Evolutionary conservation across 345 rosid genomes (phyloP).

Genomic region (Citrus trifoliata): DNA sequence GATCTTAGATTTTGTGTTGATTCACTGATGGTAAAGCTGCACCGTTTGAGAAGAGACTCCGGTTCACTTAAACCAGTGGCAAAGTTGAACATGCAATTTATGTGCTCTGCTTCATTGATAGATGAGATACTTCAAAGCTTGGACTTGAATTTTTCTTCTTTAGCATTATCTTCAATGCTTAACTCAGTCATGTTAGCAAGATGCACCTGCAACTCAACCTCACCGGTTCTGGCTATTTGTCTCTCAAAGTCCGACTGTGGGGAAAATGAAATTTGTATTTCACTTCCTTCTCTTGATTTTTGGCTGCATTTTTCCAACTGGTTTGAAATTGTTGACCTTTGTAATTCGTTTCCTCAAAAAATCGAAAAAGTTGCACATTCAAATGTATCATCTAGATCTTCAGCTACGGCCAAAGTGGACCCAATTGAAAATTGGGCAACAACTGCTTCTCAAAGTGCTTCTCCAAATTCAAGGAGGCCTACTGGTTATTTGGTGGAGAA

Average conservation of each 20-base stretch:
- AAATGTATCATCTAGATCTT: slow-evolving; percentile 24
- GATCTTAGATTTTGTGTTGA: slow-evolving; percentile 53
- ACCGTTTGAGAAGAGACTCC: slow-evolving; percentile 33
- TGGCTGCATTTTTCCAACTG: slow-evolving; percentile 69
- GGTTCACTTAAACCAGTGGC: slow-evolving; percentile 49
- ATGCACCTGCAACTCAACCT: slow-evolving; percentile 37
- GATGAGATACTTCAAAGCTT: slow-evolving; percentile 40
- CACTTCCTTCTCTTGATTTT: slow-evolving; percentile 69
- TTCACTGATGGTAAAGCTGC: slow-evolving; percentile 41
- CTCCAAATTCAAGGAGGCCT: slow-evolving; percentile 21
- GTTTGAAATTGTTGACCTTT: slow-evolving; percentile 46
- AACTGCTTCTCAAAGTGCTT: slow-evolving; percentile 28
- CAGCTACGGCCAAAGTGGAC: slow-evolving; percentile 17
- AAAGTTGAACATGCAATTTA: slow-evolving; percentile 53
- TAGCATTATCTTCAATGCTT: slow-evolving; percentile 46
- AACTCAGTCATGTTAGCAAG: slow-evolving; percentile 55
- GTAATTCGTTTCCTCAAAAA: slow-evolving; percentile 33
- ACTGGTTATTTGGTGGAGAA: slow-evolving; percentile 24
- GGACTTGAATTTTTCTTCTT: slow-evolving; percentile 45
- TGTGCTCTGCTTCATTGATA: slow-evolving; percentile 52
- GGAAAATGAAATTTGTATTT: slow-evolving; percentile 40
- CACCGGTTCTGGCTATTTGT: slow-evolving; percentile 47
- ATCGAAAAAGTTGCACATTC: slow-evolving; percentile 24
- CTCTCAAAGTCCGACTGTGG: slow-evolving; percentile 36
- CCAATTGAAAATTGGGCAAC: slow-evolving; percentile 9